Conservation (phyloP, 805 yeast genomes). For the Saccharomycopsis guyanensis region DNA sequence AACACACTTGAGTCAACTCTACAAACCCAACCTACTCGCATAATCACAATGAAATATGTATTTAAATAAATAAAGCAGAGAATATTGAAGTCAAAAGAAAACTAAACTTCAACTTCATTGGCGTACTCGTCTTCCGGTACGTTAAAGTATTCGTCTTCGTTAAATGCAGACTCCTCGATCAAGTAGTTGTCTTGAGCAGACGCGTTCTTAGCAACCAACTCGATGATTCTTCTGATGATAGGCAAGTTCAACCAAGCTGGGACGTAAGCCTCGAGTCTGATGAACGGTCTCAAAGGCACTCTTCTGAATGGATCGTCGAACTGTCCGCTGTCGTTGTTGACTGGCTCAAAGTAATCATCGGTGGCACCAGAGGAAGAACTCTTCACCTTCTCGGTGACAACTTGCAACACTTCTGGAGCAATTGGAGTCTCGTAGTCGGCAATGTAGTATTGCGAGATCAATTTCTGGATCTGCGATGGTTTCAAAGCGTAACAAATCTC, state of each 20-base stretch:
- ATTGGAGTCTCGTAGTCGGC: constrained; percentile 95
- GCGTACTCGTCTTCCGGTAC: constrained; percentile 8
- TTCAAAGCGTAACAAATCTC: constrained; percentile 92
- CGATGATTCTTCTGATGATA: constrained; percentile 78
- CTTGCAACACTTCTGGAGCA: constrained; percentile 68
- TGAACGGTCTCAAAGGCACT: constrained; percentile 67
- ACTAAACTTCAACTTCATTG: neutral
- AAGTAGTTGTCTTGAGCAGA: constrained; percentile 47
- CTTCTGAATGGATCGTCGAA: constrained; percentile 79
- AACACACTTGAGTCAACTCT: no score
- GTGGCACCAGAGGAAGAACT: constrained; percentile 34
- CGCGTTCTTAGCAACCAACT: constrained; percentile 78
- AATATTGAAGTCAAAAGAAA: no score
- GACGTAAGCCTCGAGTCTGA: constrained; percentile 80
- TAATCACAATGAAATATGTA: no score
- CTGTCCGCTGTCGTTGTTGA: constrained; percentile 56
- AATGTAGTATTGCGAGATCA: constrained; percentile 78
- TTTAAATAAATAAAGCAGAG: no score
- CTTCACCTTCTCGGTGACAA: constrained; percentile 74
- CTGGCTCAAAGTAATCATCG: constrained; percentile 61
- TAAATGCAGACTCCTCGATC: constrained; percentile 12
- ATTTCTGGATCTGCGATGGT: constrained; percentile 92
- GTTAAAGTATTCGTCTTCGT: constrained; percentile 18
- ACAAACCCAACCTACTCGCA: no score
- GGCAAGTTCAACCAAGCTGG: constrained; percentile 94